Evolutionary conservation across 768 basidiomycete genomes (phyloP), one percentile per base, ranked within the genome.

Genomic region (Calocybe cyanea): DNA sequence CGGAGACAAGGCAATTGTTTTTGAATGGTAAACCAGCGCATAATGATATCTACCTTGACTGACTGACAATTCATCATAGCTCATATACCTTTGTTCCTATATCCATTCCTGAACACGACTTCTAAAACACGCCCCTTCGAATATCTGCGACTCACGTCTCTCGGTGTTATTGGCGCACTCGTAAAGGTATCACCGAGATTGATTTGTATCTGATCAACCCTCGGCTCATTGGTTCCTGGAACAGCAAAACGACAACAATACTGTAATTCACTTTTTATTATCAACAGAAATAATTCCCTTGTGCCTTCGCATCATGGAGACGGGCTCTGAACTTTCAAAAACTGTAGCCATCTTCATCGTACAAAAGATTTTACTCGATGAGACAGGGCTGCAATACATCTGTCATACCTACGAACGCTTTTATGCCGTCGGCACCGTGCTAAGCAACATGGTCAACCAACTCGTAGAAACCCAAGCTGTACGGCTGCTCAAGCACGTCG

Each of bases 351-450:
- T 99, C 59, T 99, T 99, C 68, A 99, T 99, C 59, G 96, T 99
- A 3, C 96, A 99, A 66, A 99, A 99, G 69, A 91, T 92, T 48
- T 76, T 99, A 13, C 77, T 98, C 43, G 96, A 99, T 64, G 96
- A 99, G 66, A 92, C 95, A 2, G 96, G 96, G 15, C 70, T 99
- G 49, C 94, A 92, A 13, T 99, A 99, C 65, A 99, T 98, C 60
- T 98, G 96, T 58, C 96, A 99, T 67, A 99, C 96, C n/a, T 99
- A 99, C 62, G 96, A 99, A 64, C 80, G 96, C 42, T 99, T 99
- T 71, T 98, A 97, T 64, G 96, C 96, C 11, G 96, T 99, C 43
- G 96, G 95, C 14, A 96, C 95, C 7, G 96, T 99, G 13, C 76
- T 99, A 48, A 91, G 89, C 72, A 97, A 96, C 65, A 99, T 99